These are phyloP conservation scores for Psidium guajava DNA, from an alignment of 345 rosid species.

Conservation along the genomic window DNA sequence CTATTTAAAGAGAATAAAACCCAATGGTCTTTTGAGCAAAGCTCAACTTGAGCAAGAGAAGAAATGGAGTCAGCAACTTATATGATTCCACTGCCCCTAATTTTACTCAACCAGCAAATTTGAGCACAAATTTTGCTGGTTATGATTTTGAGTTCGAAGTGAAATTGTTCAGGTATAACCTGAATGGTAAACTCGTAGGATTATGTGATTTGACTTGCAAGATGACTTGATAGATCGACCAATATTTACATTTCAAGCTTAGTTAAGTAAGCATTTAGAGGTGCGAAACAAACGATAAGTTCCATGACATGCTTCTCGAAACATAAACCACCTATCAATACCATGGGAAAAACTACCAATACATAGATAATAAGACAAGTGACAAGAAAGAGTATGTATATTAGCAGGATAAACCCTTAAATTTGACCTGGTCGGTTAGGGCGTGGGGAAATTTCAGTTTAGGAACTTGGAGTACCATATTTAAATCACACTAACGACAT, in stretches of 20 bases:
- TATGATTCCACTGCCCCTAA: background rate
- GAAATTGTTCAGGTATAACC: background rate
- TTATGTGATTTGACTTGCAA: background rate
- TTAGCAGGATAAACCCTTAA: background rate
- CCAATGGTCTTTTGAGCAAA: background rate
- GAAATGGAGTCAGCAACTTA: background rate
- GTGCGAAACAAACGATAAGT: background rate
- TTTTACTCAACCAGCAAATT: background rate
- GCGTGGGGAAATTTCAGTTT: background rate
- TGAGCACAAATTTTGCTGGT: background rate
- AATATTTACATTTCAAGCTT: background rate
- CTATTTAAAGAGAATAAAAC: background rate
- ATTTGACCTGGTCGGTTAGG: background rate
- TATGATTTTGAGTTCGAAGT: background rate
- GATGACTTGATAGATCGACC: background rate
- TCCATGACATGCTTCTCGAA: background rate
- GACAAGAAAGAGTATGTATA: background rate
- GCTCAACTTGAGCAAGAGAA: background rate
- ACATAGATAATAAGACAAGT: background rate
- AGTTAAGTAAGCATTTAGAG: background rate
- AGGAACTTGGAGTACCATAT: background rate
- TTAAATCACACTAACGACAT: background rate
- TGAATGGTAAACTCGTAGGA: background rate
- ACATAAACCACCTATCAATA: background rate
- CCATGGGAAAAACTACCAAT: background rate